Evolutionary conservation across 768 basidiomycete genomes (phyloP), one percentile per base, ranked within the genome.

Genomic region (Trametes punicea): DNA sequence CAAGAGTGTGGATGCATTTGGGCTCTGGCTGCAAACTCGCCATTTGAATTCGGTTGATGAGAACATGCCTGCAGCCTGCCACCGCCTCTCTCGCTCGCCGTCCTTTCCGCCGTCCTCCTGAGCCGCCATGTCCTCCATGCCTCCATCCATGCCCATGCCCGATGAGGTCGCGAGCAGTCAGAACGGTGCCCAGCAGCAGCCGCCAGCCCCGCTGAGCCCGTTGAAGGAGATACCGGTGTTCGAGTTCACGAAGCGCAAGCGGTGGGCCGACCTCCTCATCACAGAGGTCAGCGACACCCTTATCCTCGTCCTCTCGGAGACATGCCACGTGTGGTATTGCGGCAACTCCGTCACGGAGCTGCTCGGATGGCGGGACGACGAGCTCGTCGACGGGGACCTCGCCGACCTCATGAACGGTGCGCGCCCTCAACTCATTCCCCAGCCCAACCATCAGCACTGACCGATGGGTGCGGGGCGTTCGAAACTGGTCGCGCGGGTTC

Each of bases 161-260:
- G 29, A 41, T 25, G 31, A 16, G 16, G n/a, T n/a, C n/a, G n/a
- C n/a, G n/a, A n/a, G n/a, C n/a, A n/a, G n/a, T n/a, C n/a, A n/a
- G n/a, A n/a, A n/a, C n/a, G n/a, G n/a, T n/a, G 33, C 13, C 42
- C 33, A 25, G 15, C 52, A 41, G 46, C 39, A 46, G 25, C 9
- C 11, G 30, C 31, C 42, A 25, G 6, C 45, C n/a, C 51, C 57
- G 31, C 50, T 34, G 0, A 56, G 53, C 44, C 53, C 54, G 4
- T 27, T 21, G 6, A 61, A 56, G 45, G 63, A 64, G 45, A 33
- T 52, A 6, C 63, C 57, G 9, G 53, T 65, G 36, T 93, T 84
- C 64, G 92, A 94, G 68, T 94, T 93, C 68, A 90, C 89, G 0
- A 91, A 90, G 66, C 76, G 91, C 53, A 93, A 93, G 68, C 79